phyloP scores from a whole-genome alignment of 192 early-diverging fungal genomes.

The Geranomyces variabilis region DNA sequence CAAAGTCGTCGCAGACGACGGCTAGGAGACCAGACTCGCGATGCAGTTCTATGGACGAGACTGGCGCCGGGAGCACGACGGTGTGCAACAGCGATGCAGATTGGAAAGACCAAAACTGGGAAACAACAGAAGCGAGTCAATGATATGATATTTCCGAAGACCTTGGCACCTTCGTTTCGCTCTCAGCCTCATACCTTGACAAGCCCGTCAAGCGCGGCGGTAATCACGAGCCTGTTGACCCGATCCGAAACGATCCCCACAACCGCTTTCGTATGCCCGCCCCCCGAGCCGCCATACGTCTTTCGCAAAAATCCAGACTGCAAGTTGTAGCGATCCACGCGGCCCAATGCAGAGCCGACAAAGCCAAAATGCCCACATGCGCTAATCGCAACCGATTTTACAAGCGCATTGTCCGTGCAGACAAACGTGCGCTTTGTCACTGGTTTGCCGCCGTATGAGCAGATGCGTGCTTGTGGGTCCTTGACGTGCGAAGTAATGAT shows the following conservation, averaged over 20 bases:
- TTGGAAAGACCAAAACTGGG: slow-evolving; percentile 88
- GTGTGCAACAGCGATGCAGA: slow-evolving; percentile 63
- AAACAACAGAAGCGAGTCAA: slow-evolving; percentile 17
- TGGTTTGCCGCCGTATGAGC: slow-evolving; percentile 78
- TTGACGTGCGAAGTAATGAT: slow-evolving; percentile 86
- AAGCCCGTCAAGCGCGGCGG: slow-evolving; percentile 78
- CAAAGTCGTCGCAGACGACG: slow-evolving; percentile 82
- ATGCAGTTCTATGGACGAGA: slow-evolving; percentile 66
- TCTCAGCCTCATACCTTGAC: too few relatives aligned
- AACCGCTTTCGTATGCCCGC: slow-evolving; percentile 78
- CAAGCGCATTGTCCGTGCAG: slow-evolving; percentile 61
- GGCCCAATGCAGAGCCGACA: slow-evolving; percentile 75
- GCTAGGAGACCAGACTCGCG: slow-evolving; percentile 79
- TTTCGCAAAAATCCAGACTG: slow-evolving; percentile 84
- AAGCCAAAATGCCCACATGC: slow-evolving; percentile 94
- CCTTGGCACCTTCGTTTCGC: too few relatives aligned
- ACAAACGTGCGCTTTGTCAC: slow-evolving; percentile 72
- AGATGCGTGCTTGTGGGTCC: slow-evolving; percentile 71
- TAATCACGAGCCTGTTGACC: slow-evolving; percentile 73
- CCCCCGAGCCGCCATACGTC: slow-evolving; percentile 56
- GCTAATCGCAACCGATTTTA: slow-evolving; percentile 75
- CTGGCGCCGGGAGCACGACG: slow-evolving; percentile 67
- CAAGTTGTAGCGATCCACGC: slow-evolving; percentile 91
- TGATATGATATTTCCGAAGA: too few relatives aligned
- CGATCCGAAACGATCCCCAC: slow-evolving; percentile 78